Evolutionary conservation across 2,329 filamentous ascomycete genomes (phyloP), one percentile per base, ranked within the genome.

Genomic region (Hymenoscyphus albidus): DNA sequence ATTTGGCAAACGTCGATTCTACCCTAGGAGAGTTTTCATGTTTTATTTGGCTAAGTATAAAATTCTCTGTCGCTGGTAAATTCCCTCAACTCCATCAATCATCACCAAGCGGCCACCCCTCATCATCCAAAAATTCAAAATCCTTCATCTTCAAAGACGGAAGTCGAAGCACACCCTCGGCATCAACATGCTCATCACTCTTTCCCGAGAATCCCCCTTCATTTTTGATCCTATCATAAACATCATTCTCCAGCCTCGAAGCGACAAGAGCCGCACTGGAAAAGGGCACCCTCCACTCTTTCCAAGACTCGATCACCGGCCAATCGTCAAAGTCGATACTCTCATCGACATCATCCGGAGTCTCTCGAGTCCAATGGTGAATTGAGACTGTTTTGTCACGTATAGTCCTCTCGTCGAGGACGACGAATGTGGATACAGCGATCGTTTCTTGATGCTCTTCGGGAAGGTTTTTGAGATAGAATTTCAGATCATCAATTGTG

Each of bases 101-200:
- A 40, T 22, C n/a, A 59, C 18, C 32, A 59, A 59, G 32, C 38
- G 57, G 57, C 57, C 57, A 59, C 9, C 57, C 57, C 18, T 59
- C 57, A 59, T 59, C 57, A 59, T 59, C 57, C 35, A 59, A 42
- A 5, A 59, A 38, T 16, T 59, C 57, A 42, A 59, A 59, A n/a
- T 59, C 57, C 35, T 59, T 59, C 57, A 59, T 59, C 38, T 32
- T 32, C 57, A 44, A 44, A 27, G 57, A 40, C n/a, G 57, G 57
- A 39, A 59, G 57, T 59, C 14, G 57, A 27, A 59, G 57, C 2
- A 59, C 57, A 1, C 57, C 57, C 35, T 59, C 57, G 13, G 4
- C n/a, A 42, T 59, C 57, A 59, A 59, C 38, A 18, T 38, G 18
- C 14, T 59, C 38, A 59, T 59, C 57, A 32, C 38, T 44, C 57